Percentiles rank a stretch among this genome's conserved stretches.
These are phyloP conservation scores for Zymoseptoria ardabiliae DNA, from an alignment of 2,329 filamentous ascomycete genomes.

Conservation along the genomic window DNA sequence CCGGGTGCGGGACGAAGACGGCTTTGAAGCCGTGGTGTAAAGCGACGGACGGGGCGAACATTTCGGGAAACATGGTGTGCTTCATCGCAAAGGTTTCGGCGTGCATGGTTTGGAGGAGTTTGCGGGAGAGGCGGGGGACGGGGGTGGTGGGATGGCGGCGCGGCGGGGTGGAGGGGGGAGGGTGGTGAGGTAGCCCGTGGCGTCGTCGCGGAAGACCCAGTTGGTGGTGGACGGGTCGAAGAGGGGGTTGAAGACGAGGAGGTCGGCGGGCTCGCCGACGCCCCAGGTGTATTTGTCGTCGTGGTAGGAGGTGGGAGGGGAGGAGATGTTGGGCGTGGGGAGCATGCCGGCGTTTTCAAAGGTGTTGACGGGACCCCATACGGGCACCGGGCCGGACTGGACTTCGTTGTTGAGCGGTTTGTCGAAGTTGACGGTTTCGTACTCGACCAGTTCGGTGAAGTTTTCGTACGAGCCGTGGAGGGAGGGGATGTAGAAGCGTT, in stretches of 20 bases:
- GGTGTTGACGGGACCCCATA: slow-evolving; percentile 56
- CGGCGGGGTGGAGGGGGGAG: slow-evolving; percentile 58
- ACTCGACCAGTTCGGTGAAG: slow-evolving; percentile 59
- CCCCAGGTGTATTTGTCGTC: slow-evolving; percentile 67
- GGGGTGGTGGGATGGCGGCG: slow-evolving; percentile 75
- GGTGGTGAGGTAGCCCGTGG: slow-evolving; percentile 57
- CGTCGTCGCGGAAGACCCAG: slow-evolving; percentile 63
- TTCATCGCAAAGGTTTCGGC: slow-evolving; percentile 65
- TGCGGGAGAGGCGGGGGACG: slow-evolving; percentile 64
- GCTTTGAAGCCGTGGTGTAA: slow-evolving; percentile 73
- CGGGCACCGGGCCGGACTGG: slow-evolving; percentile 43
- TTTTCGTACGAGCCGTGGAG: slow-evolving; percentile 60
- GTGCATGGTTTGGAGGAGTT: slow-evolving; percentile 68
- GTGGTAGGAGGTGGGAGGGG: slow-evolving; percentile 52
- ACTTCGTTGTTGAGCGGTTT: slow-evolving; percentile 44
- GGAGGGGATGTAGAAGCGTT: slow-evolving; percentile 65
- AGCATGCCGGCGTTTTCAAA: slow-evolving; percentile 47
- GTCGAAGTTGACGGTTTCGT: slow-evolving; percentile 45
- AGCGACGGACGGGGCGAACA: slow-evolving; percentile 67
- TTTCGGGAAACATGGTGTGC: slow-evolving; percentile 68
- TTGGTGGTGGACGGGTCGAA: slow-evolving; percentile 66
- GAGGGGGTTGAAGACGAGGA: slow-evolving; percentile 69
- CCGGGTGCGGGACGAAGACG: slow-evolving; percentile 69
- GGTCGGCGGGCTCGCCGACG: slow-evolving; percentile 66
- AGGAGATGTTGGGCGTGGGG: slow-evolving; percentile 54